These are phyloP conservation scores for Macrophomina pseudophaseolina DNA, from an alignment of 2,329 filamentous ascomycete species.

Conservation along the genomic window DNA sequence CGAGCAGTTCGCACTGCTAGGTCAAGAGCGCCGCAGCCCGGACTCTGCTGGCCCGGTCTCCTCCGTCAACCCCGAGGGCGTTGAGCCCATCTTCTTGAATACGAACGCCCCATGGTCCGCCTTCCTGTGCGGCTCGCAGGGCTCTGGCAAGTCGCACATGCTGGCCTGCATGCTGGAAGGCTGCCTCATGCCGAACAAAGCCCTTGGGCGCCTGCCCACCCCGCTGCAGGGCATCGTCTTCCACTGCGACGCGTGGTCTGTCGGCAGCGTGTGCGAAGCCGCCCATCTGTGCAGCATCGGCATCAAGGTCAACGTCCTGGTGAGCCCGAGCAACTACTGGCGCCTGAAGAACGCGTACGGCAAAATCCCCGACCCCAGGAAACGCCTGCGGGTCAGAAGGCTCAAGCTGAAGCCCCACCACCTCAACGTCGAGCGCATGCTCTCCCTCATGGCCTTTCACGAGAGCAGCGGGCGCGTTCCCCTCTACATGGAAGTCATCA, in stretches of 20 bases:
- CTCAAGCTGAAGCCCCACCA: conserved; percentile 55
- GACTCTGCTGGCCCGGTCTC: not conserved
- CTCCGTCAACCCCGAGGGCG: not conserved
- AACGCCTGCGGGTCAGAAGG: conserved; percentile 52
- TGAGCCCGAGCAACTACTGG: conserved; percentile 55
- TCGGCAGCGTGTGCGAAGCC: conserved; percentile 61
- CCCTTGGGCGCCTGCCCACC: conserved; percentile 51
- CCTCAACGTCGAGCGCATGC: conserved; percentile 59
- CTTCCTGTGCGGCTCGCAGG: conserved; percentile 69
- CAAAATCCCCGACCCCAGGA: conserved; percentile 28
- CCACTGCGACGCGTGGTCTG: conserved; percentile 53
- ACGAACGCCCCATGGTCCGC: conserved; percentile 61
- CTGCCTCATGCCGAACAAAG: conserved; percentile 54
- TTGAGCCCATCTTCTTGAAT: conserved; percentile 53
- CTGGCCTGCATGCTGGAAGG: conserved; percentile 65
- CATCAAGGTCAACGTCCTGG: conserved; percentile 58
- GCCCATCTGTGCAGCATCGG: conserved; percentile 57
- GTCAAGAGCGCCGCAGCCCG: conserved; percentile 10
- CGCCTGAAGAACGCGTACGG: conserved; percentile 51
- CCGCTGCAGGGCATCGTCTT: conserved; percentile 66
- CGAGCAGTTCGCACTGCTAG: conserved; percentile 23
- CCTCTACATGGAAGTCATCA: conserved; percentile 62
- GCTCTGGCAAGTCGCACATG: conserved; percentile 66
- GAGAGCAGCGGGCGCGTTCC: conserved; percentile 49
- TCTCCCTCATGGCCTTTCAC: conserved; percentile 59